phyloP scores from a whole-genome alignment of 2,329 filamentous ascomycete species.

The Neonectria faginata region DNA sequence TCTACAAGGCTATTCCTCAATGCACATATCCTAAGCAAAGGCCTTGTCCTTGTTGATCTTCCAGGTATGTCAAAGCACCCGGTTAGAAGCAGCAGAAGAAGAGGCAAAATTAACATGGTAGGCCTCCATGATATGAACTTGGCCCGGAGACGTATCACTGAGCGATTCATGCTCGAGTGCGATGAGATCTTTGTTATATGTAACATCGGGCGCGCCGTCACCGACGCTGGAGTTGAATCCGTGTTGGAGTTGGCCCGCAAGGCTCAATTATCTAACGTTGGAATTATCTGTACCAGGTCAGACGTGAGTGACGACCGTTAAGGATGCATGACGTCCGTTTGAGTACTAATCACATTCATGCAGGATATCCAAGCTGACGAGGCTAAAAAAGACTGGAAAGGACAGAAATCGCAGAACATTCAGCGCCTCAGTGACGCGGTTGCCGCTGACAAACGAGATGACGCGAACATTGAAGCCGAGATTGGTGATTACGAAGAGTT shows the following conservation, averaged over 20 bases:
- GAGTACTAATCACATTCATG: neutral
- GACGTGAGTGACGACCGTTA: conserved; percentile 48
- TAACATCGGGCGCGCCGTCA: conserved; percentile 55
- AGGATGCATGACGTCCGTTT: neutral
- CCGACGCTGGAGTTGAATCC: conserved; percentile 54
- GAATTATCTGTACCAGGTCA: conserved; percentile 58
- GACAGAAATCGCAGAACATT: conserved; percentile 34
- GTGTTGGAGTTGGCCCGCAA: conserved; percentile 56
- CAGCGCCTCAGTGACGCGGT: conserved; percentile 33
- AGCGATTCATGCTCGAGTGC: conserved; percentile 58
- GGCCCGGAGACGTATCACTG: conserved; percentile 57
- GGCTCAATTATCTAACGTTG: conserved; percentile 54
- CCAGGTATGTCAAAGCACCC: conserved; percentile 51
- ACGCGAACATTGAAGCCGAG: conserved; percentile 17
- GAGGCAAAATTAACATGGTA: conserved; percentile 27
- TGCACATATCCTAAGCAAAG: conserved; percentile 60
- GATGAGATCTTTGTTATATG: conserved; percentile 61
- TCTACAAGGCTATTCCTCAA: conserved; percentile 57
- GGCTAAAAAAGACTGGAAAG: conserved; percentile 49
- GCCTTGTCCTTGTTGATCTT: conserved; percentile 61
- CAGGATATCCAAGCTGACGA: conserved; percentile 51
- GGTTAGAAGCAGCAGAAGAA: neutral
- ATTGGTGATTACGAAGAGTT: conserved; percentile 25
- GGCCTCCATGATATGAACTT: conserved; percentile 61
- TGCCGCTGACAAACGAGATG: conserved; percentile 17